Conservation (phyloP, 2,329 filamentous ascomycete species). For the Neofusicoccum umdonicola region DNA sequence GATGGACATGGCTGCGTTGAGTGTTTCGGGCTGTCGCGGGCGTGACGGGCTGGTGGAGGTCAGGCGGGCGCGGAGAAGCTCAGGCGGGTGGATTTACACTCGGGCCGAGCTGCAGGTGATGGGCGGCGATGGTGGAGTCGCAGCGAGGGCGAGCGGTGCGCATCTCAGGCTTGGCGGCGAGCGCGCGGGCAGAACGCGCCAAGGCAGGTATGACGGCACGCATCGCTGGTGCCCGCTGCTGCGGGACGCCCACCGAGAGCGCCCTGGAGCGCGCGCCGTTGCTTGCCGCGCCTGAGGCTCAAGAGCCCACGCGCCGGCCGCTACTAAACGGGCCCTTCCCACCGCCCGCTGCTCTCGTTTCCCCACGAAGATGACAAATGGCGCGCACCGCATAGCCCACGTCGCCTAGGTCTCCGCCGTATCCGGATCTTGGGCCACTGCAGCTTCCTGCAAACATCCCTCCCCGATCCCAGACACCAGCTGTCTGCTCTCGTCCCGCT, state of each 20-base stretch:
- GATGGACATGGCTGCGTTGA: conserved; percentile 70
- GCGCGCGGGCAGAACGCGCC: not conserved
- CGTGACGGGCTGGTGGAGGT: not conserved
- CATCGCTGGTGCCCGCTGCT: not conserved
- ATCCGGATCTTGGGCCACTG: conserved; percentile 4
- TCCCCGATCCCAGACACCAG: not conserved
- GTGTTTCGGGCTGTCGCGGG: not conserved
- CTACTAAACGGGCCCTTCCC: not conserved
- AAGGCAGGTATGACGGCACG: conserved; percentile 9
- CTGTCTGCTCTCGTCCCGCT: not conserved
- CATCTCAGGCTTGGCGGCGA: not conserved
- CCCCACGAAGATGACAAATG: conserved; percentile 13
- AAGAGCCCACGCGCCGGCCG: too few species aligned
- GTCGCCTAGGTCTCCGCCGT: conserved; percentile 7
- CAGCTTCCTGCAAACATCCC: conserved; percentile 1
- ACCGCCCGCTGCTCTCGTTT: not conserved
- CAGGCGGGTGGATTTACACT: conserved; percentile 13
- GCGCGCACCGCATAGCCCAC: not conserved
- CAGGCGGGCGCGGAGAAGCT: not conserved
- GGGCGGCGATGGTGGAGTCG: not conserved
- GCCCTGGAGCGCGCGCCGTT: not conserved
- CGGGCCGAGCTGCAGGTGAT: conserved; percentile 13
- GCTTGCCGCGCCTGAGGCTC: not conserved
- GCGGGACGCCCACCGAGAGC: not conserved
- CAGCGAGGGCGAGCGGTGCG: too few species aligned